These are phyloP conservation scores for Plasmopara halstedii DNA, from an alignment of 352 stramenopile species.

Conservation along the genomic window DNA sequence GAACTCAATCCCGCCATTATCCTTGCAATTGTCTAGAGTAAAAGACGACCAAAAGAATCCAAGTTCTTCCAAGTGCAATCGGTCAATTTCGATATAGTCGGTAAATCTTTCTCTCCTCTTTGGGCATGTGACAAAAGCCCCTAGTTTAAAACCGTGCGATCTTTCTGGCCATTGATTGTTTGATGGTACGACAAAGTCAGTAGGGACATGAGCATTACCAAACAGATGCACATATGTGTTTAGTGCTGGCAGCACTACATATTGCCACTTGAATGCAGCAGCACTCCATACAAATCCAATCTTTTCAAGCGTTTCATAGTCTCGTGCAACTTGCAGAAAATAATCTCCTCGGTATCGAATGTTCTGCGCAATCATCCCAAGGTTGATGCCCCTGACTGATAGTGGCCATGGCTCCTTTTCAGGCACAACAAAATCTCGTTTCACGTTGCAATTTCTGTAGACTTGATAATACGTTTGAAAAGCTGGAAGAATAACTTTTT, in stretches of 20 bases:
- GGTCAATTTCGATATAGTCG: conserved; percentile 53
- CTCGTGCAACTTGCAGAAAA: conserved; percentile 38
- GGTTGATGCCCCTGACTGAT: conserved; percentile 14
- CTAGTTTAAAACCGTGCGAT: conserved; percentile 29
- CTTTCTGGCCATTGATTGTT: no score
- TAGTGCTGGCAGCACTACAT: conserved; percentile 48
- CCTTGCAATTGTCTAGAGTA: background rate
- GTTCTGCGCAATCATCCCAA: conserved; percentile 52
- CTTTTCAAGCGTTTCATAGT: conserved; percentile 32
- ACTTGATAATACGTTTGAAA: conserved; percentile 34
- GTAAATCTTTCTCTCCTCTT: conserved; percentile 14
- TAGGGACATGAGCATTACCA: conserved; percentile 24
- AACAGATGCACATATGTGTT: conserved; percentile 33
- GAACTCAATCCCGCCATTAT: conserved; percentile 1
- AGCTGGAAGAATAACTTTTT: conserved; percentile 37
- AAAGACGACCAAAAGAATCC: conserved; percentile 39
- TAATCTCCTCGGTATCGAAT: conserved; percentile 43
- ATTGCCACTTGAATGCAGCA: conserved; percentile 16
- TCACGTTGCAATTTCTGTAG: conserved; percentile 37
- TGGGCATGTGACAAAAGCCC: conserved; percentile 20
- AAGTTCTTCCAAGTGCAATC: conserved; percentile 32
- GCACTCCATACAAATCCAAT: conserved; percentile 56
- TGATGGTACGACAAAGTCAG: conserved; percentile 43
- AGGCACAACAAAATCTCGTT: conserved; percentile 32
- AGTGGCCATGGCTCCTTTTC: conserved; percentile 20